Conservation (phyloP, 2,329 filamentous ascomycete genomes). For the Sporothrix brasiliensis region DNA sequence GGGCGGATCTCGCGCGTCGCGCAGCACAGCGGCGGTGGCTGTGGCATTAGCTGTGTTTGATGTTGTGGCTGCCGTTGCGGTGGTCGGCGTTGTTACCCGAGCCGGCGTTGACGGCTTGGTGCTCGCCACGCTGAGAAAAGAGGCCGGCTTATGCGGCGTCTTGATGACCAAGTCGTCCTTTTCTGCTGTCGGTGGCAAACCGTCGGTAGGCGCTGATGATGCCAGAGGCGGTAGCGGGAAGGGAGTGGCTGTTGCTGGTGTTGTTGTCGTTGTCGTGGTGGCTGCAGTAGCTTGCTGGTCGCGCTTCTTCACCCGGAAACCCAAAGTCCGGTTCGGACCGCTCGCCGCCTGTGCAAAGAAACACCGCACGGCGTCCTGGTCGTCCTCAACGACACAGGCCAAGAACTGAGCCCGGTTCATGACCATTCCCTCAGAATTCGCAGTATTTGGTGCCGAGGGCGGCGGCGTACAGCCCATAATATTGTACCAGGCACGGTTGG, state of each 20-base stretch:
- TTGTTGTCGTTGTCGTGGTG: not conserved
- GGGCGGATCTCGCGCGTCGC: not conserved
- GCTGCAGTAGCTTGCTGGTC: constrained; percentile 39
- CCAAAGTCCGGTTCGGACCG: constrained; percentile 49
- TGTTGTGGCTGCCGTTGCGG: not conserved
- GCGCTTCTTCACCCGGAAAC: constrained; percentile 50
- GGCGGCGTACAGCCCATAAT: constrained; percentile 51
- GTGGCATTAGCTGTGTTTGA: not conserved
- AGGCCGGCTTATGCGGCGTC: constrained; percentile 42
- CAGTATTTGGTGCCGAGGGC: not conserved
- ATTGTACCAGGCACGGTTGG: constrained; percentile 67
- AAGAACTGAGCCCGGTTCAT: constrained; percentile 42
- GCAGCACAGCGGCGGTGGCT: not conserved
- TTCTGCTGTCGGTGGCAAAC: not conserved
- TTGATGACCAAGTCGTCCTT: constrained; percentile 38
- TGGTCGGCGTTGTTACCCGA: constrained; percentile 7
- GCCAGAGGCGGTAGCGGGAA: not conserved
- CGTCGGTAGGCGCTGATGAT: not conserved
- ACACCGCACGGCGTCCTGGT: constrained; percentile 47
- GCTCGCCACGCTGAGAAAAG: constrained; percentile 36
- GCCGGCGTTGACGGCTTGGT: not conserved
- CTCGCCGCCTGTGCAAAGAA: constrained; percentile 49
- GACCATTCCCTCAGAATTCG: constrained; percentile 29
- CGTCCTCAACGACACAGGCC: constrained; percentile 52
- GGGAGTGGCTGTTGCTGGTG: not conserved